Evolutionary conservation across 768 basidiomycete genomes (phyloP).

Genomic region (Podaxis pistillaris): DNA sequence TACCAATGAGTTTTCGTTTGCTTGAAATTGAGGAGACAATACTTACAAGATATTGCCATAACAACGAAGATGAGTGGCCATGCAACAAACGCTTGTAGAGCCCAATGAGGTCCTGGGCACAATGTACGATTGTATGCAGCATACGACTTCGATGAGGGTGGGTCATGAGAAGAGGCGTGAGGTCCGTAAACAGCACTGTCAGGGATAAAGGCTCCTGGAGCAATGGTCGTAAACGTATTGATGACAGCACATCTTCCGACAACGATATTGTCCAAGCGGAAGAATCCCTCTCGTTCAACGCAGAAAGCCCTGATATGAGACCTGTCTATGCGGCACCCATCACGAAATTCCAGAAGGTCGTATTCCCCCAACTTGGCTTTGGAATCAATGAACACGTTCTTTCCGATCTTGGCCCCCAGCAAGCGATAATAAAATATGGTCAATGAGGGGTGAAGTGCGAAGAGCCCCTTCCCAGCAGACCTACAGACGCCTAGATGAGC

Average conservation of each 20-base stretch:
- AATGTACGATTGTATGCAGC: constrained; percentile 40
- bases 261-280: constrained; percentile 37
- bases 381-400: constrained; percentile 37
- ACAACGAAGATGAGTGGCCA: constrained; percentile 39
- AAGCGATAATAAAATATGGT: constrained; percentile 42
- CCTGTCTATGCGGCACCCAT: constrained; percentile 43
- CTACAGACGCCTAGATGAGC: constrained; percentile 15
- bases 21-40: background rate
- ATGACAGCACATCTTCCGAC: constrained; percentile 37
- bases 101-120: constrained; percentile 28
- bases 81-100: constrained; percentile 34
- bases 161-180: constrained; percentile 43
- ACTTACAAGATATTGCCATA: constrained; percentile 32
- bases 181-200: constrained; percentile 41
- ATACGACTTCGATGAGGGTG: constrained; percentile 33
- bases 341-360: constrained; percentile 41
- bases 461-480: constrained; percentile 41
- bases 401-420: constrained; percentile 43
- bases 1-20: background rate
- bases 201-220: constrained; percentile 37
- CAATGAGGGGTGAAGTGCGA: constrained; percentile 35
- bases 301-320: constrained; percentile 41
- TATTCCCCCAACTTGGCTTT: constrained; percentile 40
- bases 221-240: constrained; percentile 43
- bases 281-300: constrained; percentile 43